phyloP scores from a whole-genome alignment of 1,139 yeast genomes.

The Scheffersomyces stambukii region DNA sequence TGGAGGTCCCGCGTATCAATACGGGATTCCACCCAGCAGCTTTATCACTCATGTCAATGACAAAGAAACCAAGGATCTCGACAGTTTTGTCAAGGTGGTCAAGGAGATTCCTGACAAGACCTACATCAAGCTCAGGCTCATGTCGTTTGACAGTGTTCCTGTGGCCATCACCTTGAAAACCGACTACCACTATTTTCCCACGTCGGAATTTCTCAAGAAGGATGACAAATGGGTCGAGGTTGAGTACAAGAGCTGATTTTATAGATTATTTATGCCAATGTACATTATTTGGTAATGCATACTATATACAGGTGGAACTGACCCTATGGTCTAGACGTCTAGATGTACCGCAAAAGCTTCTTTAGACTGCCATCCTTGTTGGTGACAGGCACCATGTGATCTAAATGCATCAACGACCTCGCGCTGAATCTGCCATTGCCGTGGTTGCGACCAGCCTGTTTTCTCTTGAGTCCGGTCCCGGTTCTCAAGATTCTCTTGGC shows the following conservation, averaged over 20 bases:
- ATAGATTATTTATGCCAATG: conserved; percentile 4
- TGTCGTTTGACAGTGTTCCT: conserved; percentile 82
- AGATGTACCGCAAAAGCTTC: too few species aligned
- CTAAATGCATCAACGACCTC: conserved; percentile 57
- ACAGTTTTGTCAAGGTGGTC: conserved; percentile 60
- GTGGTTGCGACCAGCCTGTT: conserved; percentile 85
- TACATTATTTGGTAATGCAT: conserved; percentile 4
- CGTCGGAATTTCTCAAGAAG: conserved; percentile 56
- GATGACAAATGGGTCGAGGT: conserved; percentile 51
- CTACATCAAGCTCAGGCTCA: conserved; percentile 75
- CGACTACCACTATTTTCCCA: conserved; percentile 88
- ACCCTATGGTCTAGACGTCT: too few species aligned
- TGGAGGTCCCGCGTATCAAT: conserved; percentile 85
- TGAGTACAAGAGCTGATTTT: conserved; percentile 14
- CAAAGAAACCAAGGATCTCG: conserved; percentile 62
- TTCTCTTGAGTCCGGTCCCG: conserved; percentile 48
- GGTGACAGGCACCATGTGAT: conserved; percentile 59
- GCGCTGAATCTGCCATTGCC: conserved; percentile 89
- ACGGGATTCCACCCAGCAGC: conserved; percentile 74
- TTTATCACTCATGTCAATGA: conserved; percentile 90
- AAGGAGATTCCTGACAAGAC: conserved; percentile 70
- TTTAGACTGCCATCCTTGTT: conserved; percentile 47
- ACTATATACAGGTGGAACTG: too few species aligned
- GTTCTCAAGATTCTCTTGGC: conserved; percentile 81
- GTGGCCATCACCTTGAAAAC: conserved; percentile 83